Percentiles rank a stretch among this genome's conserved stretches.
These are phyloP conservation scores for Trichophyton verrucosum DNA, from an alignment of 2,329 filamentous ascomycete genomes.

Conservation along the genomic window DNA sequence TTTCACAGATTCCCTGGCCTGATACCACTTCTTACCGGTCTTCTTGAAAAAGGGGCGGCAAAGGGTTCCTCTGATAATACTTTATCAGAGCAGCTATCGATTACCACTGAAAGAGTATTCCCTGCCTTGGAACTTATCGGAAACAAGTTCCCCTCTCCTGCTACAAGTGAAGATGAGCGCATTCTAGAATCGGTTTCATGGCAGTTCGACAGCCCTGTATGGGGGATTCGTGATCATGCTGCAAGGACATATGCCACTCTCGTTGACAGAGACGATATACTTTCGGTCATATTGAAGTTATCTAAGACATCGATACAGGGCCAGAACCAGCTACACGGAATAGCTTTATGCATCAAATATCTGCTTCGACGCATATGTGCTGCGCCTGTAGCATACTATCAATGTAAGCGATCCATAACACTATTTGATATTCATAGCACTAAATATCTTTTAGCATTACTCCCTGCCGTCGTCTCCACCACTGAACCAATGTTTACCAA, in stretches of 20 bases:
- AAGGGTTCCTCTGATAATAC: background rate
- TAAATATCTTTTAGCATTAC: slow-evolving; percentile 5
- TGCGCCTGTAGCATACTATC: slow-evolving; percentile 24
- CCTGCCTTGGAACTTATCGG: slow-evolving; percentile 36
- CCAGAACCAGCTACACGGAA: slow-evolving; percentile 33
- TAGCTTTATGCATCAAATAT: slow-evolving; percentile 28
- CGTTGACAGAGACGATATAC: slow-evolving; percentile 23
- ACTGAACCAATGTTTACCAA: slow-evolving; percentile 18
- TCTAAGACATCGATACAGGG: slow-evolving; percentile 11
- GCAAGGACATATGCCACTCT: slow-evolving; percentile 33
- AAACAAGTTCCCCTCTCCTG: slow-evolving; percentile 29
- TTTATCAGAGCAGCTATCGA: slow-evolving; percentile 14
- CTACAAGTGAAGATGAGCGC: slow-evolving; percentile 22
- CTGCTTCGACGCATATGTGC: slow-evolving; percentile 26
- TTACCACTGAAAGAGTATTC: slow-evolving; percentile 33
- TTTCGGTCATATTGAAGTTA: slow-evolving; percentile 20
- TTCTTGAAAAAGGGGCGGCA: slow-evolving; percentile 17
- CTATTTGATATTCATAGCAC: slow-evolving; percentile 10
- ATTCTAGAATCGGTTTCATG: slow-evolving; percentile 23
- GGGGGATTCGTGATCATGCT: slow-evolving; percentile 37
- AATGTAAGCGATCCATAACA: slow-evolving; percentile 17
- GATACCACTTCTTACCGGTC: slow-evolving; percentile 24
- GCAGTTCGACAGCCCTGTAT: slow-evolving; percentile 33
- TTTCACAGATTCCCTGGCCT: slow-evolving; percentile 32
- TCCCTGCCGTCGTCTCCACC: slow-evolving; percentile 14